Evolutionary conservation across 495 filamentous ascomycete genomes (phyloP).

Genomic region (Schizothecium vesticola): DNA sequence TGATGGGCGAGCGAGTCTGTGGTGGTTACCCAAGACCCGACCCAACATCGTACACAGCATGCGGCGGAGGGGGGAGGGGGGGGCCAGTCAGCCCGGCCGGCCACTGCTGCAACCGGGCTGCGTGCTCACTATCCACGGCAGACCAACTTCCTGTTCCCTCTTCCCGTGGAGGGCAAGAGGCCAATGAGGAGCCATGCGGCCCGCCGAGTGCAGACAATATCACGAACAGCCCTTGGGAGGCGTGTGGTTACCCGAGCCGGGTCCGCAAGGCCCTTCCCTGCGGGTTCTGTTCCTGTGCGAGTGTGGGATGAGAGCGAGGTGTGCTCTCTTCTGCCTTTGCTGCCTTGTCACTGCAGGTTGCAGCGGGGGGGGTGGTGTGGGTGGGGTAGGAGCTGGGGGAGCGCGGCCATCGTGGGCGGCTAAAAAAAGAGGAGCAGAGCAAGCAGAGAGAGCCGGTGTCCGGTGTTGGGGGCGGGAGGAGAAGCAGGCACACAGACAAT

Average conservation of each 20-base stretch:
- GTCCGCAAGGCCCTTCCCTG: constrained; percentile 9
- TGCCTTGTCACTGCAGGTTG: constrained; percentile 30
- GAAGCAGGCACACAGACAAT: neutral
- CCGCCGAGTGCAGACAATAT: constrained; percentile 19
- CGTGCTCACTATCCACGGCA: constrained; percentile 8
- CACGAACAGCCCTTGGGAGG: constrained; percentile 15
- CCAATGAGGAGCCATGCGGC: constrained; percentile 22
- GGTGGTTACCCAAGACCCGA: constrained; percentile 20
- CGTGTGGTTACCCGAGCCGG: constrained; percentile 11
- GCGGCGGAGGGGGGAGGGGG: neutral
- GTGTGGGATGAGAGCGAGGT: constrained; percentile 8
- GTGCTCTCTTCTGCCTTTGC: constrained; percentile 2
- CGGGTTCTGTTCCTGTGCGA: constrained; percentile 13
- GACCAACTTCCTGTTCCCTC: constrained; percentile 3
- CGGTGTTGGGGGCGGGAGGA: neutral
- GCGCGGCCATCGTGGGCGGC: constrained; percentile 33
- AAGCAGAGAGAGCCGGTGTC: neutral
- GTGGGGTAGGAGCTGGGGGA: neutral
- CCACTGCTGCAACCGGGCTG: neutral
- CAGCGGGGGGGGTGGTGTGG: neutral
- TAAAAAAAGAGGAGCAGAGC: constrained; percentile 21
- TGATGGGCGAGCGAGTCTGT: constrained; percentile 26
- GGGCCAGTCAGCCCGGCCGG: constrained; percentile 5
- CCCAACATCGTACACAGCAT: constrained; percentile 6
- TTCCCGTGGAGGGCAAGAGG: neutral